Conservation (phyloP, 306 rosid genomes). For the Ochetophila trinervis region DNA sequence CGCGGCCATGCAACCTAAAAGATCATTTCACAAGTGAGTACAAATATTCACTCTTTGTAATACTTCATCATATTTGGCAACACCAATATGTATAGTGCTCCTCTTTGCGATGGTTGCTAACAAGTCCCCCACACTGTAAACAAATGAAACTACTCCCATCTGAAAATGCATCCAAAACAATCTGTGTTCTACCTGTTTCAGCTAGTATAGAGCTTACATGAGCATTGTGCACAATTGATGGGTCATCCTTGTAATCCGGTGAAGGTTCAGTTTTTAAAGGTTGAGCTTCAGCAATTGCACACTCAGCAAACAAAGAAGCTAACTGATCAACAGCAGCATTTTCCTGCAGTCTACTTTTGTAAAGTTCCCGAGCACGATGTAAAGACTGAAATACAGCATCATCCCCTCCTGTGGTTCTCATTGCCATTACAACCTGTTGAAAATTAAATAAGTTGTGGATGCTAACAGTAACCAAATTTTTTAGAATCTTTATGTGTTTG, state of each 20-base stretch:
- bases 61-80: conserved; percentile 37
- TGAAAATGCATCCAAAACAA: conserved; percentile 86
- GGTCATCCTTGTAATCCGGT: conserved; percentile 11
- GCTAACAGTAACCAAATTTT: neutral
- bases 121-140: conserved; percentile 95
- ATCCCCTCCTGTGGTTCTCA: conserved; percentile 82
- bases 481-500: too few relatives aligned
- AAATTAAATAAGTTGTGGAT: conserved; percentile 16
- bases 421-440: conserved; percentile 67
- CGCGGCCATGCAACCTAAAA: conserved; percentile 19
- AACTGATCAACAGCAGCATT: conserved; percentile 70
- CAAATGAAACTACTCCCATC: conserved; percentile 97
- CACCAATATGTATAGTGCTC: conserved; percentile 94
- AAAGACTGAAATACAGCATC: conserved; percentile 76
- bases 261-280: conserved; percentile 45
- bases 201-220: conserved; percentile 70
- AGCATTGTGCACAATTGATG: conserved; percentile 37
- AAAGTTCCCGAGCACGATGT: conserved; percentile 77
- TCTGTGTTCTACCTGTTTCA: conserved; percentile 83
- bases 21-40: conserved; percentile 25
- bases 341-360: conserved; percentile 65
- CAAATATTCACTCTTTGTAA: conserved; percentile 6
- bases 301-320: conserved; percentile 93
- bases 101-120: conserved; percentile 78
- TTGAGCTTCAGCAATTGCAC: conserved; percentile 88